Evolutionary conservation across 148 eudicot species (phyloP).

Genomic region (Polygonum maritimum): DNA sequence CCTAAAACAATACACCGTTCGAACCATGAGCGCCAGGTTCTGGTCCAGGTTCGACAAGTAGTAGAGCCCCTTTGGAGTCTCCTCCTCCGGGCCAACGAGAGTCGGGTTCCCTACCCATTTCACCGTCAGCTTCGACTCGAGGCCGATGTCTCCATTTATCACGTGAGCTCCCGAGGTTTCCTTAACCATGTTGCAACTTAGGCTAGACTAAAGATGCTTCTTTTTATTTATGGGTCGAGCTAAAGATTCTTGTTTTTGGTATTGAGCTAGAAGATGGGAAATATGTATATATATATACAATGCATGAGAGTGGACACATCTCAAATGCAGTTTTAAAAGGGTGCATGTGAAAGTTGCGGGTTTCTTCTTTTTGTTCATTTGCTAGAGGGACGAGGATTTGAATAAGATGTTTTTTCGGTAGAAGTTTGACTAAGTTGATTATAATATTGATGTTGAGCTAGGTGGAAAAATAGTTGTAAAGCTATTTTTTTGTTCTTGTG

Average conservation of each 20-base stretch:
- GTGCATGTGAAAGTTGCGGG: neutral
- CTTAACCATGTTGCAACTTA: neutral
- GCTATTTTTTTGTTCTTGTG: no score
- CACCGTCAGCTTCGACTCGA: conserved; percentile 16
- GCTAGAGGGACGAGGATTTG: neutral
- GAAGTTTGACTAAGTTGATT: no score
- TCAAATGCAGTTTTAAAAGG: no score
- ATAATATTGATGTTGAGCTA: no score
- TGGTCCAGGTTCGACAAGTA: conserved; percentile 40
- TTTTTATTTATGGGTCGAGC: no score
- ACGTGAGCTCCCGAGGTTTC: neutral
- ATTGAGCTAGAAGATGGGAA: neutral
- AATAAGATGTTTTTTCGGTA: no score
- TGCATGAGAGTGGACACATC: no score
- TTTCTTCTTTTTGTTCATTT: neutral
- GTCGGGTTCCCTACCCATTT: conserved; percentile 18
- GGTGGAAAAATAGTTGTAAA: no score
- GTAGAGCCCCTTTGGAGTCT: conserved; percentile 30
- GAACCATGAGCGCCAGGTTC: conserved; percentile 33
- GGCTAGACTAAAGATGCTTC: neutral
- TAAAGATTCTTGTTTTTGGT: neutral
- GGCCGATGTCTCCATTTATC: conserved; percentile 10
- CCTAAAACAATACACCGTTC: conserved; percentile 35
- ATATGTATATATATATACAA: neutral
- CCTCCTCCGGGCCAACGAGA: conserved; percentile 26